phyloP scores from a whole-genome alignment of 441 rosid genomes.

The Bruguiera hainesii region DNA sequence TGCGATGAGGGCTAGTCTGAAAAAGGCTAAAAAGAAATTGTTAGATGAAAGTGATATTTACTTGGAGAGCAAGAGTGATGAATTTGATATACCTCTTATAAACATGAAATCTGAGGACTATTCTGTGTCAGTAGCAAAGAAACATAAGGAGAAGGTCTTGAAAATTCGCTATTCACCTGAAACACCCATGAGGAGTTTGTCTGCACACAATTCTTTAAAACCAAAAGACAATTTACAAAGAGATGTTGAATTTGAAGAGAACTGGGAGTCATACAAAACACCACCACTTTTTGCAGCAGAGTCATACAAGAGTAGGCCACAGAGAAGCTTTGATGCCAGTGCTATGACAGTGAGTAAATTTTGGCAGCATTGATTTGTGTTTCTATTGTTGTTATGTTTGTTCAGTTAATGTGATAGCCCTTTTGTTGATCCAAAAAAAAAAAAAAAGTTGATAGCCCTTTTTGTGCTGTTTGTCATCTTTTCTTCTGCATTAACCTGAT shows the following conservation, averaged over 20 bases:
- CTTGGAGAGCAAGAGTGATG: constrained; percentile 71
- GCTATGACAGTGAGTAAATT: constrained; percentile 40
- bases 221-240: constrained; percentile 45
- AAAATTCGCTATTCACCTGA: constrained; percentile 55
- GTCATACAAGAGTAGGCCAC: constrained; percentile 55
- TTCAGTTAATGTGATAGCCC: neutral
- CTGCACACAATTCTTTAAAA: constrained; percentile 39
- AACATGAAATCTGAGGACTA: constrained; percentile 40
- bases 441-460: neutral
- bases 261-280: constrained; percentile 54
- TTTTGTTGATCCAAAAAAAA: neutral
- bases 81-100: constrained; percentile 43
- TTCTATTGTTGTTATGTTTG: neutral
- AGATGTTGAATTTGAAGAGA: constrained; percentile 60
- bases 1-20: constrained; percentile 74
- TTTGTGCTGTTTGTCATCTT: neutral
- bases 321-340: constrained; percentile 46
- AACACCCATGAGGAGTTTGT: constrained; percentile 44
- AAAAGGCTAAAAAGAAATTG: constrained; percentile 70
- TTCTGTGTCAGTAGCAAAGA: constrained; percentile 35
- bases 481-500: constrained; percentile 7
- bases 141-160: constrained; percentile 43
- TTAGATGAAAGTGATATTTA: constrained; percentile 52
- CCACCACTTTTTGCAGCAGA: constrained; percentile 51
- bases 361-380: constrained; percentile 1